A percentile compares a stretch with the other conserved stretches of the same genome.
Conservation (phyloP, 1,284 basidiomycete genomes). For the Trichosporon faecale region DNA sequence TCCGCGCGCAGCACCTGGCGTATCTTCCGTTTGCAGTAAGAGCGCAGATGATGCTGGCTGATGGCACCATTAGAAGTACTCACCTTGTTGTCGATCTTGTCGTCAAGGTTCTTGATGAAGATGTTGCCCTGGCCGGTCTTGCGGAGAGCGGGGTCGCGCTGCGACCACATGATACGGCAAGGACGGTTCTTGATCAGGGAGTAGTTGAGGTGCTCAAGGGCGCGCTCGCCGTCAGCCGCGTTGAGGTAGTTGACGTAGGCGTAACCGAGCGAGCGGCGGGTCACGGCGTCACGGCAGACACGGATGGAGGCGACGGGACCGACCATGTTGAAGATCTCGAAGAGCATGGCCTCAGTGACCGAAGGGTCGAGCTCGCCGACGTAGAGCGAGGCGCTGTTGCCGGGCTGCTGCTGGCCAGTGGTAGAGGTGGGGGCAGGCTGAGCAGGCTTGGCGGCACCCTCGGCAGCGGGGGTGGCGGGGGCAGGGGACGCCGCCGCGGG, state of each 20-base stretch:
- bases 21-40: not conserved
- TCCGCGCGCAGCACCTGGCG: not conserved
- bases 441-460: conserved; percentile 39
- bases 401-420: conserved; percentile 60
- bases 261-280: conserved; percentile 98
- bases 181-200: conserved; percentile 97
- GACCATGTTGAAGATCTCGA: conserved; percentile 99
- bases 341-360: conserved; percentile 99
- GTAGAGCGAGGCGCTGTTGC: conserved; percentile 90
- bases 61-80: not conserved
- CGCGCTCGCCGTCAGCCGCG: conserved; percentile 94
- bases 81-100: conserved; percentile 98
- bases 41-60: not conserved
- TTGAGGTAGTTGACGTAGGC: conserved; percentile 99
- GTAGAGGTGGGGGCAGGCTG: conserved; percentile 57
- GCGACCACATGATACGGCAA: conserved; percentile 99
- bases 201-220: conserved; percentile 99
- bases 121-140: conserved; percentile 99
- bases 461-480: conserved; percentile 30
- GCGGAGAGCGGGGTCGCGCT: conserved; percentile 97
- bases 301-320: conserved; percentile 99
- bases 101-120: conserved; percentile 99
- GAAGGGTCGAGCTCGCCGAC: conserved; percentile 97
- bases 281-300: conserved; percentile 99
- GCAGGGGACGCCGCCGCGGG: conserved; percentile 29